Evolutionary conservation across 23 red algal genomes (phyloP).

Genomic region (Pyropia haitanensis): DNA sequence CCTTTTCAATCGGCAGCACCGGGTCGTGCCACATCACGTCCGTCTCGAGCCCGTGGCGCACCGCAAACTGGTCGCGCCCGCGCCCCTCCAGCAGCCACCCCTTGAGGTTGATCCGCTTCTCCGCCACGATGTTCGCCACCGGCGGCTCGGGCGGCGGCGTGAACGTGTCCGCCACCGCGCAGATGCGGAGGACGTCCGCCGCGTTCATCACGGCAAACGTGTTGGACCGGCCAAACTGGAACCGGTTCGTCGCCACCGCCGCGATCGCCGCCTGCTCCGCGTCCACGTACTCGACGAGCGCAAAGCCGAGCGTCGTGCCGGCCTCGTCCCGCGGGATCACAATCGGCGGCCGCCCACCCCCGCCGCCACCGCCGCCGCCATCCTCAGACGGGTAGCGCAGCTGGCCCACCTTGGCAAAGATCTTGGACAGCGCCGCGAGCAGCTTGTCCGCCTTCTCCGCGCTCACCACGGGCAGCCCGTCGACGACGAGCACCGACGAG

Average conservation of each 20-base stretch:
- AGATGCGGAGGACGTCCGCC: conserved; percentile 36
- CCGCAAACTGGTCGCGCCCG: conserved; percentile 86
- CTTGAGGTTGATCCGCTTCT: conserved; percentile 52
- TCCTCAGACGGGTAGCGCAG: conserved; percentile 18
- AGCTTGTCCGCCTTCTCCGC: conserved; percentile 81
- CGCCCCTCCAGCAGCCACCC: conserved; percentile 77
- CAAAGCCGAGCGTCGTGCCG: conserved; percentile 64
- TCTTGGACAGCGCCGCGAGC: conserved; percentile 28
- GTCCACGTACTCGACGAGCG: conserved; percentile 63
- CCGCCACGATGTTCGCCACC: conserved; percentile 2
- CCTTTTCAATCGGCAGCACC: too few relatives aligned
- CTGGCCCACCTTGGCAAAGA: conserved; percentile 53
- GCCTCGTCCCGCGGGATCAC: conserved; percentile 32
- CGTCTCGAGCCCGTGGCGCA: conserved; percentile 61
- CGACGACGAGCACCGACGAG: conserved; percentile 43
- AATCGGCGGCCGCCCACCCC: conserved; percentile 11
- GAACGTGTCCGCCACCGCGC: conserved; percentile 37
- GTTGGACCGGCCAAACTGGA: conserved; percentile 65
- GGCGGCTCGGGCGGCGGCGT: conserved; percentile 29
- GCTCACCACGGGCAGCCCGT: conserved; percentile 70
- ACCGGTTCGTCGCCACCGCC: conserved; percentile 51
- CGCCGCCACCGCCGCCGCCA: not conserved
- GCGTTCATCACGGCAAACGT: conserved; percentile 50
- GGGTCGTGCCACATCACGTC: conserved; percentile 84
- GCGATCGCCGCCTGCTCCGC: conserved; percentile 78